These are phyloP conservation scores for Solanum pennellii DNA, from an alignment of 257 asterid genomes.

Conservation along the genomic window DNA sequence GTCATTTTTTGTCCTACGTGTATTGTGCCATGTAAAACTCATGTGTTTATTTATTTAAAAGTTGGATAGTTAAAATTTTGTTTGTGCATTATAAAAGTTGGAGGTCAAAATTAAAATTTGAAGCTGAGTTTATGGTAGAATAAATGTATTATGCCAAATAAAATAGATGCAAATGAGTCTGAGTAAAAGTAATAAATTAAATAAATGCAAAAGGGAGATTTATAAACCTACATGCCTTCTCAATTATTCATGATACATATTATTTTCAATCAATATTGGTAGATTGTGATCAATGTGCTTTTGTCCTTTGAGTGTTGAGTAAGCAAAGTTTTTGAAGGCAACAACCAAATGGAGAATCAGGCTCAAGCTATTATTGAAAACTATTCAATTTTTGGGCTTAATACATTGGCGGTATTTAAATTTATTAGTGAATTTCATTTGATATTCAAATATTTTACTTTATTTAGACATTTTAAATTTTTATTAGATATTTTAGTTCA, in stretches of 20 bases:
- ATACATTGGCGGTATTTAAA: neutral
- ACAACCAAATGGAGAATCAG: neutral
- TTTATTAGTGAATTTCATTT: neutral
- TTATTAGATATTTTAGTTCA: neutral
- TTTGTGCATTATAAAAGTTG: too few species aligned
- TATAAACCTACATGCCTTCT: neutral
- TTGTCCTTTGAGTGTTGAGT: neutral
- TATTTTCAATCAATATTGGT: neutral
- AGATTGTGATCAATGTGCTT: neutral
- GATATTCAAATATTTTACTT: too few species aligned
- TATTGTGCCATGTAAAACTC: too few species aligned
- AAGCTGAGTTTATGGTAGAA: accelerated
- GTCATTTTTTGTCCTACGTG: too few species aligned
- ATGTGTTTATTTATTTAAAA: too few species aligned
- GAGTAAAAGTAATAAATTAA: neutral
- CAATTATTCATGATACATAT: neutral
- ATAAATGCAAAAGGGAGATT: neutral
- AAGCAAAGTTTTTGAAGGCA: neutral
- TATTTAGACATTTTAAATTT: too few species aligned
- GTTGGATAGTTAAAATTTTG: too few species aligned
- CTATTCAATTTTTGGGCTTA: neutral
- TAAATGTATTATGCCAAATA: neutral
- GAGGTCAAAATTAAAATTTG: too few species aligned
- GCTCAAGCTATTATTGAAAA: neutral
- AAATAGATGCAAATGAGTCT: neutral